Evolutionary conservation across 345 rosid species (phyloP), one percentile per base, ranked within the genome.

Genomic region (Toxicodendron radicans): DNA sequence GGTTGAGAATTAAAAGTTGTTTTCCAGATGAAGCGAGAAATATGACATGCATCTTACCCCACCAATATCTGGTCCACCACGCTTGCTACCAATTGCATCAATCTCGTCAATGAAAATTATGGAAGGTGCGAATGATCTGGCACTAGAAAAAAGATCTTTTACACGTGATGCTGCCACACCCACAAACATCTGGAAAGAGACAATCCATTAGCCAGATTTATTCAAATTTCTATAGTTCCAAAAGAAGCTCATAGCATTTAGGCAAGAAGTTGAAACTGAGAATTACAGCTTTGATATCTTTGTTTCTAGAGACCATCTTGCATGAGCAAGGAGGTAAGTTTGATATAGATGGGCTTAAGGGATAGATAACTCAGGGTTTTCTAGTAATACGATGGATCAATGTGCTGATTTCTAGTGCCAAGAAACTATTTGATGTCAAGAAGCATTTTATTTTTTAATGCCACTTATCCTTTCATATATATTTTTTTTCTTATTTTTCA

Each of bases 131-230:
- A 81, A 91, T 57, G 99, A 95, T 72, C 99, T 87, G 63, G 99
- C 90, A 79, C 89, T 95, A 67, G 89, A 85, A 83, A 95, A 95
- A 70, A 95, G 95, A 85, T 95, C 99, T 83, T 92, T 95, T 35
- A 95, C 99, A 76, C 99, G 99, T 76, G 99, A 95, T 81, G 99
- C 97, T 45, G 99, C 97, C 68, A 95, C 97, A 8, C 99, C 99
- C 78, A 91, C 97, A 86, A 95, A 95, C 99, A 95, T 95, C 99
- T 95, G 83, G 38, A 71, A 77, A 63, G 66, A 41, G 69, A 72
- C 70, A 49, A 51, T 38, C 46, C 48, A 76, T 71, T 65, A 80
- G 79, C 66, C 41, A 76, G 46, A 16, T 71, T 76, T 49, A 68
- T 23, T 52, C 51, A 16, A 21, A 45, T 73, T 71, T 66, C n/a